These are phyloP conservation scores for Furcasterigmium furcatum DNA, from an alignment of 2,329 filamentous ascomycete genomes.

Conservation along the genomic window DNA sequence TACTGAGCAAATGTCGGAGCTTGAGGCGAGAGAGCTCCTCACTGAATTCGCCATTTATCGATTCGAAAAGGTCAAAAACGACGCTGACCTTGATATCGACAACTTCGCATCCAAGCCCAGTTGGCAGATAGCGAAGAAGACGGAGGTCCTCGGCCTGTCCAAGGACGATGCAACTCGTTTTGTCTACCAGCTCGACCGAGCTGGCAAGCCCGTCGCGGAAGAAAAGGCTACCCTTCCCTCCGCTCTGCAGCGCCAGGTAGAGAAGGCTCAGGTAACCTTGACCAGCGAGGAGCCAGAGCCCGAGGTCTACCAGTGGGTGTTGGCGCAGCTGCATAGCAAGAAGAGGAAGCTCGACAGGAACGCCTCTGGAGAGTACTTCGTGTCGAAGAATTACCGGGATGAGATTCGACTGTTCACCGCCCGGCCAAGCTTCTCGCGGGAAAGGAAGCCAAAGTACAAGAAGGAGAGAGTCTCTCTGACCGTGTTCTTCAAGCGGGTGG, in stretches of 20 bases:
- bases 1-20: slow-evolving; percentile 28
- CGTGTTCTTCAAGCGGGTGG: slow-evolving; percentile 41
- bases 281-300: slow-evolving; percentile 27
- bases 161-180: slow-evolving; percentile 30
- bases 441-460: slow-evolving; percentile 20
- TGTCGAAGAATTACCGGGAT: slow-evolving; percentile 1
- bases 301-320: slow-evolving; percentile 30
- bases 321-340: slow-evolving; percentile 42
- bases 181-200: slow-evolving; percentile 31
- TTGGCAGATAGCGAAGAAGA: slow-evolving; percentile 35
- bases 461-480: slow-evolving; percentile 38
- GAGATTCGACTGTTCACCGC: slow-evolving; percentile 5
- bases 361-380: slow-evolving; percentile 4
- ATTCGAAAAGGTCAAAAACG: slow-evolving; percentile 33
- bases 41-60: slow-evolving; percentile 37
- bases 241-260: slow-evolving; percentile 37
- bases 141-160: slow-evolving; percentile 29
- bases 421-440: slow-evolving; percentile 3
- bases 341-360: slow-evolving; percentile 22
- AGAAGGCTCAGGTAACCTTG: slow-evolving; percentile 30
- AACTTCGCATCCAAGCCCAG: slow-evolving; percentile 26
- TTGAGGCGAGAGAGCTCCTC: slow-evolving; percentile 32
- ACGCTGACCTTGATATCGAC: slow-evolving; percentile 29
- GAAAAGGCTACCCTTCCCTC: slow-evolving; percentile 34
- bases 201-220: slow-evolving; percentile 24